A percentile compares a stretch with the other conserved stretches of the same genome.
Evolutionary conservation across 345 rosid species (phyloP).

Genomic region (Limnanthes douglasii): DNA sequence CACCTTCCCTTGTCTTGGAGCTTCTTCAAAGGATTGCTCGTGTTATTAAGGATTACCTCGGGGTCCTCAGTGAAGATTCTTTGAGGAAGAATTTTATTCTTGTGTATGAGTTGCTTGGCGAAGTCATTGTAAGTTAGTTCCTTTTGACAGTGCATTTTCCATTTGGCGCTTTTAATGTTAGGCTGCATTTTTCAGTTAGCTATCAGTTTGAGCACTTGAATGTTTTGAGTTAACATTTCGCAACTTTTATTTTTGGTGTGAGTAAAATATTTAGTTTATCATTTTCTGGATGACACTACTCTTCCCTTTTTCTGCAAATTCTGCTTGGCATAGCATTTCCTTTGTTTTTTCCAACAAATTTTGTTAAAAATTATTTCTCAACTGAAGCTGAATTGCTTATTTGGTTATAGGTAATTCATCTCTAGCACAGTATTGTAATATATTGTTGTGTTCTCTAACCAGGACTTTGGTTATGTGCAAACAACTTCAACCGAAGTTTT

Average conservation of each 20-base stretch:
- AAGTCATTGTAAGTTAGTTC: slow-evolving; percentile 94
- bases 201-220: no score
- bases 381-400: no score
- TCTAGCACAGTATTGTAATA: no score
- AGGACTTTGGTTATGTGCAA: slow-evolving; percentile 99
- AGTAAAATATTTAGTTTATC: no score
- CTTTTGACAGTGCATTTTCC: no score
- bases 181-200: no score
- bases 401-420: no score
- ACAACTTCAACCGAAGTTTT: slow-evolving; percentile 90
- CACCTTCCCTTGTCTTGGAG: slow-evolving; percentile 96
- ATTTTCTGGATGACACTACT: no score
- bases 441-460: slow-evolving; percentile 10
- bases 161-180: no score
- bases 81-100: slow-evolving; percentile 86
- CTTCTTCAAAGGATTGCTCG: slow-evolving; percentile 93
- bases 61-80: slow-evolving; percentile 92
- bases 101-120: slow-evolving; percentile 92
- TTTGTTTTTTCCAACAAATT: background rate
- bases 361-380: slow-evolving; percentile 4
- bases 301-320: background rate
- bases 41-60: slow-evolving; percentile 93
- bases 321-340: background rate
- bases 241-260: slow-evolving; percentile 1
- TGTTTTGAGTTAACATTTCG: no score